Evolutionary conservation across 2,329 filamentous ascomycete genomes (phyloP), one percentile per base, ranked within the genome.

Genomic region (Colletotrichum horii): DNA sequence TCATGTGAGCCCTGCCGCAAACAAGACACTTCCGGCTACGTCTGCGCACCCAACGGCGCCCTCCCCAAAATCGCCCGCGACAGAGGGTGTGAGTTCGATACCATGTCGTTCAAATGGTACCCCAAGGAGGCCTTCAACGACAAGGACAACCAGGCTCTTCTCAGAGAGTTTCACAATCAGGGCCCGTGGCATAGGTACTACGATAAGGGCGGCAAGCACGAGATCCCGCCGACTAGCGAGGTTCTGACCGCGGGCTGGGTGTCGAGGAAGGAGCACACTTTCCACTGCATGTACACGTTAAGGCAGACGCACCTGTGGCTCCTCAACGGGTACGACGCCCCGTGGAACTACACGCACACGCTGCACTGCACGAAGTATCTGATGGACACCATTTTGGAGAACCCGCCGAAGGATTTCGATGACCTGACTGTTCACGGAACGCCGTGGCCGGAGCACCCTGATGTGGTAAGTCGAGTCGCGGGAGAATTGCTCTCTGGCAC

Each of bases 81-180:
- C 26, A 24, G 71, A 22, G 71, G 71, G 4, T 74, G 71, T 66
- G 71, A 74, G 60, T 74, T 74, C 48, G 66, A 70, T 48, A 74
- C 66, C n/a, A 70, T 74, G 58, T 70, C 71, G 2, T 70, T 70
- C 48, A 70, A 74, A 15, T 74, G 71, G 71, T 74, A 60, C 30
- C 66, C 66, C 24, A 70, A 66, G 43, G 48, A 70, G 22, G 38
- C 66, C n/a, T 65, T 58, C 38, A 36, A n/a, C 15, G 22, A 73
- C 15, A 16, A 38, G 19, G 71, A 73, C 22, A 73, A 73, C 5
- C 62, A 68, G 16, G 71, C 65, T 2, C 38, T 73, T 8, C 48
- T 74, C 4, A 24, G 70, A 24, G 58, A 74, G 9, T 70, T 74
- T 9, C 66, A 74, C 3, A 19, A 22, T 4, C 28, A 70, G 9